Evolutionary conservation across 2,329 filamentous ascomycete genomes (phyloP).

Genomic region (Sporothrix brasiliensis): DNA sequence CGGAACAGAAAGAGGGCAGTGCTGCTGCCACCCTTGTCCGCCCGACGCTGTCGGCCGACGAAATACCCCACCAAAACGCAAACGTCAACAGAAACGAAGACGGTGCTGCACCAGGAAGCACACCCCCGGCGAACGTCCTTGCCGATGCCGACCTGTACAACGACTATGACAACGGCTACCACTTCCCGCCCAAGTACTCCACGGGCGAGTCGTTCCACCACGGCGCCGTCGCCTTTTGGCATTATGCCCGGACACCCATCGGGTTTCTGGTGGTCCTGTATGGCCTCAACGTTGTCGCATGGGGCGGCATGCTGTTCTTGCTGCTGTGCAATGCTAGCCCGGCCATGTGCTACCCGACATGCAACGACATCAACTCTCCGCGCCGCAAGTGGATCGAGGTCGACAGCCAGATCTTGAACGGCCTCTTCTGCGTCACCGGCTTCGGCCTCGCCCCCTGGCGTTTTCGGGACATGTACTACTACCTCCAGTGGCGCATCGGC

Average conservation of each 20-base stretch:
- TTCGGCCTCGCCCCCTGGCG: conserved; percentile 86
- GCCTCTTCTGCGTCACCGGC: conserved; percentile 82
- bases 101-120: neutral
- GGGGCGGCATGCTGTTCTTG: conserved; percentile 90
- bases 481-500: conserved; percentile 64
- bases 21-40: neutral
- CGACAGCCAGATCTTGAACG: conserved; percentile 81
- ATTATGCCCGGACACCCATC: conserved; percentile 72
- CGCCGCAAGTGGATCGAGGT: conserved; percentile 84
- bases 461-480: conserved; percentile 75
- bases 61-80: neutral
- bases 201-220: conserved; percentile 62
- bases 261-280: conserved; percentile 80
- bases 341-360: conserved; percentile 71
- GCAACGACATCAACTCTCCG: conserved; percentile 73
- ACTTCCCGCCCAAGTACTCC: conserved; percentile 64
- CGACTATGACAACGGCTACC: conserved; percentile 64
- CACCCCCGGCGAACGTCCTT: neutral
- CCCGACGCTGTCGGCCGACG: conserved; percentile 9
- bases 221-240: conserved; percentile 65
- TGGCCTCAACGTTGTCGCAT: conserved; percentile 79
- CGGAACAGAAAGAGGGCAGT: neutral
- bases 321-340: conserved; percentile 75
- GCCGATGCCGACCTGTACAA: conserved; percentile 32
- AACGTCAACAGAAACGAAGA: too few relatives aligned